phyloP scores from a whole-genome alignment of 1,284 basidiomycete genomes.

The Termitomyces sp. region DNA sequence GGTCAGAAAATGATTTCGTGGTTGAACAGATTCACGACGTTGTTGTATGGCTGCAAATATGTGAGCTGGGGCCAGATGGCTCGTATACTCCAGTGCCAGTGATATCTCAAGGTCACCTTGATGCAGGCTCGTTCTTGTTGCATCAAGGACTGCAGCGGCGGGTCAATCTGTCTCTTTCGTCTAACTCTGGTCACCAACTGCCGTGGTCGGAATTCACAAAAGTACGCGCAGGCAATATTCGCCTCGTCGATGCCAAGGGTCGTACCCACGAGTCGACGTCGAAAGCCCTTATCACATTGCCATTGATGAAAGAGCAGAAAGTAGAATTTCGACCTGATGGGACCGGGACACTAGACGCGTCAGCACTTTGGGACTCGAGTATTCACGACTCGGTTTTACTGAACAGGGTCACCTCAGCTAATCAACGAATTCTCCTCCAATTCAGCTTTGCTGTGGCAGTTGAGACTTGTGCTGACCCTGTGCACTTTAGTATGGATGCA shows the following conservation, averaged over 20 bases:
- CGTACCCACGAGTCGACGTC: slow-evolving; percentile 72
- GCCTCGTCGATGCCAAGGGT: slow-evolving; percentile 82
- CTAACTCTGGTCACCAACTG: slow-evolving; percentile 85
- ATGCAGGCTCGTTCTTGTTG: slow-evolving; percentile 83
- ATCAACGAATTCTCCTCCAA: slow-evolving; percentile 78
- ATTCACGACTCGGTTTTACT: slow-evolving; percentile 84
- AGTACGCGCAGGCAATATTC: slow-evolving; percentile 77
- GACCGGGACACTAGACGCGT: slow-evolving; percentile 63
- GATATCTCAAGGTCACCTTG: slow-evolving; percentile 69
- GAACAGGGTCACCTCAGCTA: slow-evolving; percentile 77
- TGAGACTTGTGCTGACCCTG: slow-evolving; percentile 79
- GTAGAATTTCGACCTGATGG: slow-evolving; percentile 80
- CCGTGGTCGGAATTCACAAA: slow-evolving; percentile 80
- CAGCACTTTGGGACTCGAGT: slow-evolving; percentile 90
- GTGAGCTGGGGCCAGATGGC: slow-evolving; percentile 83
- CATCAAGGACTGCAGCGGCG: slow-evolving; percentile 93
- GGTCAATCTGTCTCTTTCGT: slow-evolving; percentile 71
- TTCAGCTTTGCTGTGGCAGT: slow-evolving; percentile 76
- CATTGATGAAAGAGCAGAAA: slow-evolving; percentile 66
- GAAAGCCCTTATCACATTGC: slow-evolving; percentile 64
- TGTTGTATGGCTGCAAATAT: slow-evolving; percentile 80
- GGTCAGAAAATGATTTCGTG: slow-evolving; percentile 91
- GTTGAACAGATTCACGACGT: slow-evolving; percentile 86
- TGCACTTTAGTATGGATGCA: slow-evolving; percentile 83
- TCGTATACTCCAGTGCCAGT: slow-evolving; percentile 84